Base-by-base conservation (phyloP, 2,329 filamentous ascomycete genomes). In the Apiospora saccharicola region DNA sequence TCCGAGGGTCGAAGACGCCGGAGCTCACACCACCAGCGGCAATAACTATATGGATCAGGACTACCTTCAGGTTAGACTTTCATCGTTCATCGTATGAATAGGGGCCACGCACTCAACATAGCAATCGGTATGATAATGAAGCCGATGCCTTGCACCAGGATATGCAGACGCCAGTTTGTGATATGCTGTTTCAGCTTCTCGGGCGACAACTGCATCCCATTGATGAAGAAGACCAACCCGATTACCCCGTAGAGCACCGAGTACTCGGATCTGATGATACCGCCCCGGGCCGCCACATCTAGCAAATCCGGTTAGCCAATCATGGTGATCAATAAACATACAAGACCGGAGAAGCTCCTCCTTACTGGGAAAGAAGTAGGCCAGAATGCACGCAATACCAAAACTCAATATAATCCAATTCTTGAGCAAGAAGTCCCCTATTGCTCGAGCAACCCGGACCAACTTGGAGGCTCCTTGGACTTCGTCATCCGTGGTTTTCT, bases 201-300 rank as follows among this genome's bases (percentile, higher is more conserved):
- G 0, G 89, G 90, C 10, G 91, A 86, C 24, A 94, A 88, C 70
- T 92, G 92, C 76, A 93, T 86, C 4, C 92, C 92, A 71, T 91
- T 93, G 75, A 93, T 86, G 72, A 94, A 84, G 80, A 94, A 94
- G 76, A 94, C 92, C 76, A 93, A 81, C 24, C 87, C 89, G 43
- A 94, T 90, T 26, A 88, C 90, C 44, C 91, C 90, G 79, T 94
- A 94, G 43, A 93, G 85, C 71, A 93, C 88, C 83, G 77, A 90
- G 83, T 82, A 88, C 81, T 83, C 89, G 76, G 81, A 91, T 81
- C 81, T 88, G 81, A 85, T 87, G 67, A 81, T 78, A 8, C 86
- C 86, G 47, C 86, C 85, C 69, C 83, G 82, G 24, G 84, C 83
- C 57, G 87, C 86, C 72, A 89, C 84, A 68, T 85, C 85, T 86